Conservation (phyloP, 2,329 filamentous ascomycete genomes). For the Calonectria fujianensis region DNA sequence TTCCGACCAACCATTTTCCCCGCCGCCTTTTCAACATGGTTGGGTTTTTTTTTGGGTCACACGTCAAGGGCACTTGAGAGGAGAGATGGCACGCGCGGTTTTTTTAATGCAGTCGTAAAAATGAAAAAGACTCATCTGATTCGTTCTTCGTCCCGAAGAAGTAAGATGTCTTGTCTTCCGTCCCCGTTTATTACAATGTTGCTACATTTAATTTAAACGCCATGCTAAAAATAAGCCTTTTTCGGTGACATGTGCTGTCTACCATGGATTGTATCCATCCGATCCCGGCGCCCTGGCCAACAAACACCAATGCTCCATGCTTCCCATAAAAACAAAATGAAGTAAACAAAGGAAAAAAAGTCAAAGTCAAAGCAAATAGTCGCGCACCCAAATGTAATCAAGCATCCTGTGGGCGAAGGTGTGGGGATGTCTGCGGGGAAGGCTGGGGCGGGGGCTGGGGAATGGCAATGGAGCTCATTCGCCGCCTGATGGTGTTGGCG, state of each 20-base stretch:
- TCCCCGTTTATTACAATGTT: constrained; percentile 11
- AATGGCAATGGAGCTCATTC: constrained; percentile 34
- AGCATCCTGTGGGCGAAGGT: background rate
- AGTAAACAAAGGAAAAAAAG: background rate
- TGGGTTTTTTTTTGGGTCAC: background rate
- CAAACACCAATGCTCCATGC: constrained; percentile 16
- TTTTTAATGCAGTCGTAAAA: background rate
- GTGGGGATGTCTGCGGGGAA: background rate
- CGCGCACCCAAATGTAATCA: background rate
- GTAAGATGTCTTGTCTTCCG: constrained; percentile 13
- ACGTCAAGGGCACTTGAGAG: constrained; percentile 10
- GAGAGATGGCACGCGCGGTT: constrained; percentile 20
- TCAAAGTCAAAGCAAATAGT: background rate
- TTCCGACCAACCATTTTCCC: background rate
- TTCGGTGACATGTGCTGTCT: constrained; percentile 6
- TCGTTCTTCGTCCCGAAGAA: background rate
- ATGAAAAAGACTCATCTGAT: background rate
- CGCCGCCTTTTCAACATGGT: background rate
- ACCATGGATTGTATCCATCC: constrained; percentile 6
- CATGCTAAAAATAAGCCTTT: constrained; percentile 26
- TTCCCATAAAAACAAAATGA: background rate
- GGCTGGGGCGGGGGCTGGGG: background rate
- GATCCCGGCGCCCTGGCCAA: constrained; percentile 1
- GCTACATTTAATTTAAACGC: constrained; percentile 24
- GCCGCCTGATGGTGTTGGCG: constrained; percentile 27